phyloP scores from a whole-genome alignment of 2,329 filamentous ascomycete genomes.

The Pseudocercospora crystallina region DNA sequence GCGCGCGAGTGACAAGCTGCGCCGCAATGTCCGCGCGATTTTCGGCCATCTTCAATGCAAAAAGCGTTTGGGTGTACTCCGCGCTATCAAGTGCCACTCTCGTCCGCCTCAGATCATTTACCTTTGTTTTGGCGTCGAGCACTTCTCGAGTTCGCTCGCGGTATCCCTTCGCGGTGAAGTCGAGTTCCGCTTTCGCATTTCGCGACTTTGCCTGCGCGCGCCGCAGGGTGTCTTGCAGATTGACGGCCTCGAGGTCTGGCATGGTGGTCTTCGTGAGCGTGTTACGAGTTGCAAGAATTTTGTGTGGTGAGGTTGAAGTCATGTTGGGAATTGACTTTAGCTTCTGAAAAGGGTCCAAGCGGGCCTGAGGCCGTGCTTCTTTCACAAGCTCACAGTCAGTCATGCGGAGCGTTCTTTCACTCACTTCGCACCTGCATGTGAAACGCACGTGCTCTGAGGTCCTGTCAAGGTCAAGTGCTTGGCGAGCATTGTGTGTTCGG shows the following conservation, averaged over 20 bases:
- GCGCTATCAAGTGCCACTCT: neutral
- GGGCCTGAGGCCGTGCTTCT: too few species aligned
- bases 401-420: slow-evolving; percentile 5
- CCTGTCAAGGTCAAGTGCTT: neutral
- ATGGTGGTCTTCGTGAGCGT: neutral
- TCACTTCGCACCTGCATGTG: slow-evolving; percentile 8
- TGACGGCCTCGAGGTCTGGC: neutral
- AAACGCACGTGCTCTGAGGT: slow-evolving; percentile 6
- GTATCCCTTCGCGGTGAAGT: neutral
- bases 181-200: slow-evolving; percentile 1
- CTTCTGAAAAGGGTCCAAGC: neutral
- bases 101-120: neutral
- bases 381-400: too few species aligned
- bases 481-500: neutral
- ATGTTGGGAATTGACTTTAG: slow-evolving; percentile 1
- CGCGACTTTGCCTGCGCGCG: slow-evolving; percentile 2
- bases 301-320: neutral
- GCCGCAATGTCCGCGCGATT: slow-evolving; percentile 4
- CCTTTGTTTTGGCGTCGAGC: neutral
- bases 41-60: slow-evolving; percentile 6
- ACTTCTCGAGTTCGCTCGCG: neutral
- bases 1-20: slow-evolving; percentile 1
- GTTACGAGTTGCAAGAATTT: neutral
- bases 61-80: neutral
- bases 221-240: neutral